A percentile compares a stretch with the other conserved stretches of the same genome.
phyloP scores from a whole-genome alignment of 2,329 filamentous ascomycete species.

The Volutella citrinella region DNA sequence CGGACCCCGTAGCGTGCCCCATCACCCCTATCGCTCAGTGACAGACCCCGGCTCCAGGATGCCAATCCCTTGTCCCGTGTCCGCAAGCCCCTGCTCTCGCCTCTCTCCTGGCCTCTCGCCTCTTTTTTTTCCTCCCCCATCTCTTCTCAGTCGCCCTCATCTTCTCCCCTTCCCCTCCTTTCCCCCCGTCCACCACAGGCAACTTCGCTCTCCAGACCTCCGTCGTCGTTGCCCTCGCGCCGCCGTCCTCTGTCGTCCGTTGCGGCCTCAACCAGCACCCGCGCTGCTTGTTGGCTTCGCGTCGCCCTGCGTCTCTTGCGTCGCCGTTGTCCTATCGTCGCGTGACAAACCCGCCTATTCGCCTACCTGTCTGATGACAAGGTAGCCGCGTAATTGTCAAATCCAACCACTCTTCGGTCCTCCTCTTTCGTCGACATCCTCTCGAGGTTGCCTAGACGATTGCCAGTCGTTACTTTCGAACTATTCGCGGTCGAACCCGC shows the following conservation, averaged over 20 bases:
- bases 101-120: conserved; percentile 22
- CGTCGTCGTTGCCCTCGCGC: conserved; percentile 22
- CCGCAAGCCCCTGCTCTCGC: conserved; percentile 26
- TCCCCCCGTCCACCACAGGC: conserved; percentile 14
- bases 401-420: conserved; percentile 17
- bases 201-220: neutral
- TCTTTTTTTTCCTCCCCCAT: conserved; percentile 20
- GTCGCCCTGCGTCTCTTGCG: conserved; percentile 14
- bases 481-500: conserved; percentile 17
- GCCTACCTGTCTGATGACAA: conserved; percentile 22
- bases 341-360: conserved; percentile 11
- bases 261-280: conserved; percentile 20
- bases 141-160: conserved; percentile 23
- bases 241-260: conserved; percentile 14
- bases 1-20: conserved; percentile 19
- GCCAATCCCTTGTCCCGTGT: conserved; percentile 27
- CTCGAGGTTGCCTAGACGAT: conserved; percentile 24
- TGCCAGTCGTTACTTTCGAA: conserved; percentile 28
- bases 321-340: conserved; percentile 21
- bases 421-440: conserved; percentile 26
- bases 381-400: conserved; percentile 16
- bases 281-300: conserved; percentile 16
- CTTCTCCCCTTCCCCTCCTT: conserved; percentile 19
- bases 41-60: conserved; percentile 22
- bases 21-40: conserved; percentile 25